Evolutionary conservation across 257 asterid species (phyloP), one percentile per base, ranked within the genome.

Genomic region (Echites panduratus): DNA sequence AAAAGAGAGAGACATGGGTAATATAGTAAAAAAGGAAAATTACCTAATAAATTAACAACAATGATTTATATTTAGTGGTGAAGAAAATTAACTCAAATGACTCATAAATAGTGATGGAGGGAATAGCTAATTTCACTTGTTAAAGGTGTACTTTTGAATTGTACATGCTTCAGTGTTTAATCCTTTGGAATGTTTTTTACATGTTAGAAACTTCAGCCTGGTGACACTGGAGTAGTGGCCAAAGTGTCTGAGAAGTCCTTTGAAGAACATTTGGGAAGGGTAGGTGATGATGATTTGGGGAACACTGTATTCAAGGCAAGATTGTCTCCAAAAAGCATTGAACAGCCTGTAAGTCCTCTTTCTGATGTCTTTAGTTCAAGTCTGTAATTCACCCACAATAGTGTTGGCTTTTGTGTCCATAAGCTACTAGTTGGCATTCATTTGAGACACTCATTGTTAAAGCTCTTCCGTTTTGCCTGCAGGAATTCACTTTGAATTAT

Each of bases 301-400:
- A 73, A 70, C 56, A 66, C 79, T 59, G 67, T 47, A 29, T 64
- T 52, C 68, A 68, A 80, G 56, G 70, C 75, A 53, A 70, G 77
- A 70, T 77, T 70, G 47, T 78, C 90, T 70, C 79, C 84, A 56
- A 77, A 77, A 73, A 75, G 78, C 78, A 76, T 50, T 79, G 82
- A 80, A 79, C 87, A 83, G 71, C 89, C 85, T 78, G 90, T 87
- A 83, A 90, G 92, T 82, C 64, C 52, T 17, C 70, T 43, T 22
- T 66, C 43, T 27, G 32, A 14, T 59, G 35, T 66, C 40, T 49
- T 50, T 16, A 48, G 68, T 12, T 24, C 47, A 16, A 32, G 40
- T 24, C 11, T 29, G 43, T 38, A 62, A 40, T 17, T 61, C 35
- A 14, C 47, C 19, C 8, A 32, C 45, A 5, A 19, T 32, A 0